Evolutionary conservation across 805 yeast species (phyloP).

Genomic region (Hanseniaspora hatyaiensis): DNA sequence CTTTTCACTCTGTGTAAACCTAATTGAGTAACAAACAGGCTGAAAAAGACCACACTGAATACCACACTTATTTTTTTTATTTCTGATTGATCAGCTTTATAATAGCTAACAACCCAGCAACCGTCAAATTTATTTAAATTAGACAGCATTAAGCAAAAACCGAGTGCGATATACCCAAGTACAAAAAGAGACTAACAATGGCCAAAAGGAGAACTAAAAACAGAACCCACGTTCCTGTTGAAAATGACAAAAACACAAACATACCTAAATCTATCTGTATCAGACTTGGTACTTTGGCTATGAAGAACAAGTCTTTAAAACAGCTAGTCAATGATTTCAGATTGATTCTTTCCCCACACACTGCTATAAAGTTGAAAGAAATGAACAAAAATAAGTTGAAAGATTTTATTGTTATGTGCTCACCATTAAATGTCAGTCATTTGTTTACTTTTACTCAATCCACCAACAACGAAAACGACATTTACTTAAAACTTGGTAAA

Average conservation of each 20-base stretch:
- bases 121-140: no score
- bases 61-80: no score
- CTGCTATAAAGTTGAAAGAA: constrained; percentile 80
- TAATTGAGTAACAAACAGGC: no score
- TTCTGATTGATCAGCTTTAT: no score
- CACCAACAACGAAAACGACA: constrained; percentile 54
- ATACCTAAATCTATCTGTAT: constrained; percentile 92
- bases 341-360: constrained; percentile 88
- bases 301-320: constrained; percentile 61
- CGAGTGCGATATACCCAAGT: no score
- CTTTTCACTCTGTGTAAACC: no score
- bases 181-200: constrained; percentile 27
- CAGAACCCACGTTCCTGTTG: constrained; percentile 68
- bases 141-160: no score
- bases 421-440: constrained; percentile 88
- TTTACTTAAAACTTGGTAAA: constrained; percentile 70
- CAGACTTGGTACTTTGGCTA: constrained; percentile 50
- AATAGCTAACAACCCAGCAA: no score
- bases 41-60: no score
- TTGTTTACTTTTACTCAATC: constrained; percentile 77
- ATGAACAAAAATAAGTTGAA: constrained; percentile 75
- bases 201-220: constrained; percentile 57
- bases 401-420: constrained; percentile 97
- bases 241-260: constrained; percentile 51
- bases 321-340: constrained; percentile 83